Base-by-base conservation (phyloP, 805 yeast species). In the Zygotorulaspora florentina region DNA sequence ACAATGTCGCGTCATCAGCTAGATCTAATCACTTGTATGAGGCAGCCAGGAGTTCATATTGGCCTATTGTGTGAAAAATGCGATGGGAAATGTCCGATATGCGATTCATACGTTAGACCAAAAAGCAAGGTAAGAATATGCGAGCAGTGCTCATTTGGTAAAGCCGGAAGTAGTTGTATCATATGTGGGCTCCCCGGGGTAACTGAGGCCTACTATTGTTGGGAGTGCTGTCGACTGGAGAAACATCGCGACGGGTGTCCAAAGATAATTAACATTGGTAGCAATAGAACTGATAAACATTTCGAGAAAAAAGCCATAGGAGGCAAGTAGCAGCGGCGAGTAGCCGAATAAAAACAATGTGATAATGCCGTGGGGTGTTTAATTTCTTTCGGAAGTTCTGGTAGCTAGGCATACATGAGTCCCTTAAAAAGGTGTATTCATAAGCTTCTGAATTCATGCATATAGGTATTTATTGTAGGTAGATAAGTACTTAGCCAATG, bases 171-270 rank as follows among this genome's bases (percentile, higher is more conserved):
- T 15, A 77, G 75, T 50, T 90, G 98, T 62, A 80, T 90, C n/a
- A 69, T 89, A 16, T 90, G 98, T 67, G 85, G 87, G 16, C 53
- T 54, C 3, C 47, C 52, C 10, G 87, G 89, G 5, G 75, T 75
- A 8, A 74, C 75, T 11, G 85, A 81, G 46, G 96, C 96, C 0
- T 85, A 72, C 57, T 91, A 87, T 63, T 90, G 98, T 59, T 73
- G 77, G 52, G 96, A 88, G 60, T 90, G 98, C 64, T 90, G 88
- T 4, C 61, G 77, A 40, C 59, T 77, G 34, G 97, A 89, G 59
- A 81, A 80, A 57, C 87, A 86, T 59, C 70, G 96, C 36, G 96
- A 90, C 62, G 98, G 98, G 0, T 90, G 98, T 68, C 97, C 97
- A 1, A 76, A 83, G 55, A 79, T 90, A 43, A 63, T 84, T 13